These are phyloP conservation scores for Solanum chiquidenum DNA, from an alignment of 257 asterid species.

Conservation along the genomic window DNA sequence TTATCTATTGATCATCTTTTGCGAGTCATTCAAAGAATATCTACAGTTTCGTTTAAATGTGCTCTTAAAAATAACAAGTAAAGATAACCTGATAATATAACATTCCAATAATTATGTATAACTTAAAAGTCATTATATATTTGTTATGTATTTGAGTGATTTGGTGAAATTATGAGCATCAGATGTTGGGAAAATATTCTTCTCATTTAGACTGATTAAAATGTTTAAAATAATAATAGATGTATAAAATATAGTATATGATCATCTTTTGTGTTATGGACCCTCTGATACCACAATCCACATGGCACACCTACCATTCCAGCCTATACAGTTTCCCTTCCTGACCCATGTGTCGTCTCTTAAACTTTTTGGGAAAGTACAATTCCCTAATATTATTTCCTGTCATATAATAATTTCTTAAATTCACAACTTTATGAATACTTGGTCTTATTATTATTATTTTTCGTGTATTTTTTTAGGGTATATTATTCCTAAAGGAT, in stretches of 20 bases:
- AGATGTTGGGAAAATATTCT: background rate
- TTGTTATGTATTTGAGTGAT: background rate
- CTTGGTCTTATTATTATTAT: background rate
- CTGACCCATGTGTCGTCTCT: conserved; percentile 18
- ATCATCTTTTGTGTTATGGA: conserved; percentile 2
- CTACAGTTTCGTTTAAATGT: background rate
- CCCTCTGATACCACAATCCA: conserved; percentile 11
- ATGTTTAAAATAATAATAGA: background rate
- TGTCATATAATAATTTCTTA: background rate
- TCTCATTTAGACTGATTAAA: background rate
- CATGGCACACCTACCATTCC: conserved; percentile 40
- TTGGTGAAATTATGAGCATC: background rate
- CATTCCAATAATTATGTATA: background rate
- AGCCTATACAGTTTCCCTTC: conserved; percentile 31
- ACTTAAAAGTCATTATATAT: background rate
- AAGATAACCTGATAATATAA: background rate
- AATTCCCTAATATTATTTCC: background rate
- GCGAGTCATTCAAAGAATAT: background rate
- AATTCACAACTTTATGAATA: background rate
- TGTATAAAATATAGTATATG: background rate
- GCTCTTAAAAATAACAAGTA: background rate
- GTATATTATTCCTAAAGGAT: conserved; percentile 71
- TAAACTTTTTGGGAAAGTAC: background rate
- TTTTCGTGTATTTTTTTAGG: conserved; percentile 33
- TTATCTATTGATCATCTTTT: background rate